phyloP scores from a whole-genome alignment of 768 basidiomycete genomes.

The Suillus plorans region DNA sequence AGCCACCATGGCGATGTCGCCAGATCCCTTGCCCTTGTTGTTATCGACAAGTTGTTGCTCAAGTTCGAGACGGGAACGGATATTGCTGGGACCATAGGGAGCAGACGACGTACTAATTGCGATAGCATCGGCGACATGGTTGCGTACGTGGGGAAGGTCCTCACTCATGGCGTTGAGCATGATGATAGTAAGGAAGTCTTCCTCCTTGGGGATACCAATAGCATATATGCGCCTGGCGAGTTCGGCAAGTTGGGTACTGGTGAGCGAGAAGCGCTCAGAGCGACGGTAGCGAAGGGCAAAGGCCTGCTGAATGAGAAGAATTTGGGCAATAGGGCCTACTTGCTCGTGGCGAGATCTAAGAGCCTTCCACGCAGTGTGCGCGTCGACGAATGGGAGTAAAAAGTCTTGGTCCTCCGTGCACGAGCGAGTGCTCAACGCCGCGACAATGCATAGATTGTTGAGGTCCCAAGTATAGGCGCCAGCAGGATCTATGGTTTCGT shows the following conservation, averaged over 20 bases:
- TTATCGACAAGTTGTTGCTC: constrained; percentile 4
- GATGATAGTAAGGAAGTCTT: not conserved
- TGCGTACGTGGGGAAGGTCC: not conserved
- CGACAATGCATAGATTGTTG: not conserved
- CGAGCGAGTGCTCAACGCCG: not conserved
- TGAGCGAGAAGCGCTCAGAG: not conserved
- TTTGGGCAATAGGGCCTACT: not conserved
- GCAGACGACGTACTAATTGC: not conserved
- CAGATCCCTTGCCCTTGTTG: not conserved
- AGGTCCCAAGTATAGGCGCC: not conserved
- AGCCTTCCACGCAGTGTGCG: not conserved
- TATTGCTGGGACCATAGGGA: not conserved
- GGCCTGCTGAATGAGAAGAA: not conserved
- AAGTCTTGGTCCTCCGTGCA: not conserved
- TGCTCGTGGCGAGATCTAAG: not conserved
- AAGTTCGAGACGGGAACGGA: not conserved
- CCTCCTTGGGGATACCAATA: not conserved
- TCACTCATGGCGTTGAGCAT: not conserved
- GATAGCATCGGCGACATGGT: not conserved
- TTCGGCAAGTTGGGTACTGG: not conserved
- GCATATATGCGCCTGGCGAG: not conserved
- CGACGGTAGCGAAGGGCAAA: not conserved
- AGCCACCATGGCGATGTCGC: not conserved
- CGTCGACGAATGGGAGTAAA: not conserved
- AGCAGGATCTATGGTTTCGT: not conserved